Percentiles rank a stretch among this genome's conserved stretches.
These are phyloP conservation scores for Scedosporium boydii DNA, from an alignment of 2,329 filamentous ascomycete species.

Conservation along the genomic window DNA sequence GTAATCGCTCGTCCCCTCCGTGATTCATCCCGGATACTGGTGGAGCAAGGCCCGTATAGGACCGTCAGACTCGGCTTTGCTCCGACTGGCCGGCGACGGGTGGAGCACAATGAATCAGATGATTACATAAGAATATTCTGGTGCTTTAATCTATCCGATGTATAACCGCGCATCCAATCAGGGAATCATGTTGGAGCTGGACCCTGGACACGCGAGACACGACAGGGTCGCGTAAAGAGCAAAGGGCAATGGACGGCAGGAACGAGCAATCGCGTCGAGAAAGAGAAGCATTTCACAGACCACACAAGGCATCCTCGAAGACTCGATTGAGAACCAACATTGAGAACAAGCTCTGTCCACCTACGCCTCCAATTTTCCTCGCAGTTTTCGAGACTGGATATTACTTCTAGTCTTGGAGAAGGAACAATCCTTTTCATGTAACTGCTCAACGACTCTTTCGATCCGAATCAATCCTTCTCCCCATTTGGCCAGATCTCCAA, in stretches of 20 bases:
- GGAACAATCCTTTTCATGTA: too few relatives aligned
- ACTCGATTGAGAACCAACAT: too few relatives aligned
- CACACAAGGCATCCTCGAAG: neutral
- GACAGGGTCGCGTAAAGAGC: slow-evolving; percentile 4
- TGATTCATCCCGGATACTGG: too few relatives aligned
- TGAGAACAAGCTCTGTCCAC: neutral
- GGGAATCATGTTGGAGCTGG: neutral
- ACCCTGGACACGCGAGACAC: slow-evolving; percentile 1
- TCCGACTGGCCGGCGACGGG: neutral
- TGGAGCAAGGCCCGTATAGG: too few relatives aligned
- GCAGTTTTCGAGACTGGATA: neutral
- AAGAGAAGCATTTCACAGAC: neutral
- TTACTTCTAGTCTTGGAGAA: too few relatives aligned
- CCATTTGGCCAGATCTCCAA: neutral
- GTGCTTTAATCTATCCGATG: neutral
- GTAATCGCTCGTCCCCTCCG: too few relatives aligned
- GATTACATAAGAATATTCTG: neutral
- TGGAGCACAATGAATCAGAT: neutral
- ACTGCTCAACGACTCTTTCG: too few relatives aligned
- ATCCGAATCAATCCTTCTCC: too few relatives aligned
- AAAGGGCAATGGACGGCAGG: neutral
- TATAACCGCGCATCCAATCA: neutral
- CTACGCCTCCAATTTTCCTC: neutral
- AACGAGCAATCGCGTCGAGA: neutral
- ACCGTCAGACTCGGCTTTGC: too few relatives aligned